Conservation (phyloP, 2,329 filamentous ascomycete species). For the Colletotrichum sp. region DNA sequence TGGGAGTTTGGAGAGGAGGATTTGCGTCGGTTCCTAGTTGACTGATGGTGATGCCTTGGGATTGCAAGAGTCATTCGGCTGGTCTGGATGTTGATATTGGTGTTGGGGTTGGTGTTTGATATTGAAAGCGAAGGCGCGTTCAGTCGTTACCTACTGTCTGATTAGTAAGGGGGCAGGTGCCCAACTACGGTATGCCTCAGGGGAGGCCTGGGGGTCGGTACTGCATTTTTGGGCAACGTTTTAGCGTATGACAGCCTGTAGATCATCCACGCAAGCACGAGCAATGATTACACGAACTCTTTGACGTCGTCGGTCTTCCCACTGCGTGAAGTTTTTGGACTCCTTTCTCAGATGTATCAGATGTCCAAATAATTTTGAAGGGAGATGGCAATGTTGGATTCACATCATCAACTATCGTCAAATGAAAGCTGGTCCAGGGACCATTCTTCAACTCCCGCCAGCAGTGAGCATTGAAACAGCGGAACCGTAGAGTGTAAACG, state of each 20-base stretch:
- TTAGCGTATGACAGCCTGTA: not conserved
- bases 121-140: not conserved
- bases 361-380: not conserved
- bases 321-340: not conserved
- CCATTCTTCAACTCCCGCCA: not conserved
- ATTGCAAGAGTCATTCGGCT: not conserved
- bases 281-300: not conserved
- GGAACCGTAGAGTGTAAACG: not conserved
- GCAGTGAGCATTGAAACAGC: not conserved
- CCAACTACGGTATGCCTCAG: not conserved
- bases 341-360: fast-evolving
- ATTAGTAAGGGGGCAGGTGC: not conserved
- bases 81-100: not conserved
- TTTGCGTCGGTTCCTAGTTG: not conserved
- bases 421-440: not conserved
- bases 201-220: not conserved
- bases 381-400: not conserved
- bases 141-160: not conserved
- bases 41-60: not conserved
- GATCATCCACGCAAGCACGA: not conserved
- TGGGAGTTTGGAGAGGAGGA: slow-evolving; percentile 8
- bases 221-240: not conserved
- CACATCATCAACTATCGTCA: not conserved
- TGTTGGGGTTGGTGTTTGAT: not conserved
- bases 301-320: not conserved